Evolutionary conservation across 768 basidiomycete species (phyloP).

Genomic region (Suillus discolor): DNA sequence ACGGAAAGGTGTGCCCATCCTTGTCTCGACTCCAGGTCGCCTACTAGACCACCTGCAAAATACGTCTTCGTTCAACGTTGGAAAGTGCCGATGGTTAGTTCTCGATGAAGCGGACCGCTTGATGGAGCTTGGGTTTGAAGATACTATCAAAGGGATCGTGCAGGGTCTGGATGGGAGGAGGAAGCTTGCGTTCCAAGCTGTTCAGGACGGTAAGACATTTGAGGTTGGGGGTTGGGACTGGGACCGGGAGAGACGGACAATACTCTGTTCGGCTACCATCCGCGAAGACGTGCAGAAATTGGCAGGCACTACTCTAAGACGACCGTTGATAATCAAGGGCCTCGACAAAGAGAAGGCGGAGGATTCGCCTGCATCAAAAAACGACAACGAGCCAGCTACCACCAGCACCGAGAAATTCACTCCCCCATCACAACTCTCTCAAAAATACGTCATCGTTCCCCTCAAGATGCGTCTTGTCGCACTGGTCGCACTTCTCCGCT

Average conservation of each 20-base stretch:
- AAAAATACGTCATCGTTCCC: conserved; percentile 89
- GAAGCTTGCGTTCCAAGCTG: conserved; percentile 69
- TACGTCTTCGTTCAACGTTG: conserved; percentile 89
- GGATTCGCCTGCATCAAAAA: conserved; percentile 18
- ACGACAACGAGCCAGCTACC: conserved; percentile 21
- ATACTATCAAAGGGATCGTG: conserved; percentile 89
- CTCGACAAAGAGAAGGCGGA: conserved; percentile 47
- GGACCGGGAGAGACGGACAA: conserved; percentile 73
- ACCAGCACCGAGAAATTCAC: conserved; percentile 68
- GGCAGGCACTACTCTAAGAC: conserved; percentile 76
- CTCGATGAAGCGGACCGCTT: conserved; percentile 96
- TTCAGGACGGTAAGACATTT: conserved; percentile 62
- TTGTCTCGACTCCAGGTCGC: conserved; percentile 94
- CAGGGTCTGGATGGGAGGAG: conserved; percentile 82
- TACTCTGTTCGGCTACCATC: conserved; percentile 97
- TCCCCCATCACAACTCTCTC: conserved; percentile 89
- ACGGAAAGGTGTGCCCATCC: conserved; percentile 91
- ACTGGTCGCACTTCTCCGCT: conserved; percentile 82
- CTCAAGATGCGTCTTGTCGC: conserved; percentile 94
- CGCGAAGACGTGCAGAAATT: conserved; percentile 93
- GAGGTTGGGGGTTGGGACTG: conserved; percentile 90
- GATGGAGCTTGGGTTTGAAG: conserved; percentile 98
- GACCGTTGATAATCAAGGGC: conserved; percentile 85
- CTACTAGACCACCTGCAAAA: conserved; percentile 96
- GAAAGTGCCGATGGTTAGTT: conserved; percentile 93